Base-by-base conservation (phyloP, 768 basidiomycete species). In the Mycena albidolilacea region DNA sequence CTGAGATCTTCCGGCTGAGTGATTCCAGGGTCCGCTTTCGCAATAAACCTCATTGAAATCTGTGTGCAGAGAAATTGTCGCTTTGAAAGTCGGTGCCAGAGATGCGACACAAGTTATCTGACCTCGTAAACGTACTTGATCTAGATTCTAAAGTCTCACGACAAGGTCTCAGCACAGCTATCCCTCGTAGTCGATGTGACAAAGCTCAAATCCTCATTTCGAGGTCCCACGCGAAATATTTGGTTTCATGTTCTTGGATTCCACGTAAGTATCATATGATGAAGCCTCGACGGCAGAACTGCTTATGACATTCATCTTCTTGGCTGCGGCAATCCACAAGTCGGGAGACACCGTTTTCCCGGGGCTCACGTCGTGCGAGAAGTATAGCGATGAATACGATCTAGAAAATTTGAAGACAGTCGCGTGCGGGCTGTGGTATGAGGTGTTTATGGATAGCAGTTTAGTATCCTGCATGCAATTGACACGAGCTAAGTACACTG, bases 161-260 rank as follows among this genome's bases (percentile, higher is more conserved):
- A 63, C 62, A 44, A 63, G 62, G 62, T 48, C 46, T 15, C 44
- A 44, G 62, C 43, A 46, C 62, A 44, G 44, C 30, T 63, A n/a
- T 63, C 6, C 46, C 62, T 63, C 61, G 61, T 63, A 23, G 61
- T 63, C 23, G 61, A 63, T 63, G 59, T 39, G 59, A 61, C 59
- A 39, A 61, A 19, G 60, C 60, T 62, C 60, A 11, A 62, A 62
- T 44, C 60, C 43, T 44, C 60, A 62, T 30, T 46, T 62, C 41
- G 23, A 62, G n/a, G 60, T 43, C 59, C 59, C 59, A 62, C 43
- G 12, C 43, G 60, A 46, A 62, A 62, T 23, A 62, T 62, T 44
- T 63, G 46, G 62, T 63, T 63, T 63, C 62, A 63, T 63, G 62
- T 48, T 44, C 62, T 9, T 37, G 62, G 62, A 63, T 63, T 35